Conservation (phyloP, 129 eudicot species). For the Helianthus tuberosus region DNA sequence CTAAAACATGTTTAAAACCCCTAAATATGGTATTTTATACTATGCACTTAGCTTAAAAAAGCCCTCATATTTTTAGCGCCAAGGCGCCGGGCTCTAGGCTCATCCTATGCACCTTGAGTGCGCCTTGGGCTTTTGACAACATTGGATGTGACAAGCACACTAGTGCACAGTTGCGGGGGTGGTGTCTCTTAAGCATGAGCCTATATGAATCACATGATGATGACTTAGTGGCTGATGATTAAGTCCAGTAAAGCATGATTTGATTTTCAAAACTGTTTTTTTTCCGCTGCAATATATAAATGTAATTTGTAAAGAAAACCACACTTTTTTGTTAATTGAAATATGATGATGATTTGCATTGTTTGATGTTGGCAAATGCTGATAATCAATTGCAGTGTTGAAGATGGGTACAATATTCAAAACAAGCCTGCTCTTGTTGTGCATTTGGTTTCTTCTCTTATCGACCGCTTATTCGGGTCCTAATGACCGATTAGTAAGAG, state of each 20-base stretch:
- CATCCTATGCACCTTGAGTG: too few relatives aligned
- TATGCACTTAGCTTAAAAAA: too few relatives aligned
- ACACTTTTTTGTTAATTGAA: neutral
- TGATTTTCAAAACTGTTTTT: neutral
- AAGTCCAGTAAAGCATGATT: neutral
- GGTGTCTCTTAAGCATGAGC: too few relatives aligned
- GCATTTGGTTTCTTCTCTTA: conserved; percentile 21
- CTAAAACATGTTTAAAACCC: too few relatives aligned
- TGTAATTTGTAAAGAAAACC: neutral
- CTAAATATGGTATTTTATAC: too few relatives aligned
- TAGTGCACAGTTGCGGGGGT: too few relatives aligned
- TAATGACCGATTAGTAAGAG: conserved; percentile 32
- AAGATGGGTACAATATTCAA: conserved; percentile 22
- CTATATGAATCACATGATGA: too few relatives aligned
- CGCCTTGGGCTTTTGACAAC: too few relatives aligned
- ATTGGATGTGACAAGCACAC: too few relatives aligned
- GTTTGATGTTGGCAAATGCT: neutral
- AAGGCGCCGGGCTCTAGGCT: too few relatives aligned
- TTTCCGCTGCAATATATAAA: neutral
- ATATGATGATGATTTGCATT: conserved; percentile 11
- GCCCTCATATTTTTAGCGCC: too few relatives aligned
- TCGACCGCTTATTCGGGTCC: conserved; percentile 25
- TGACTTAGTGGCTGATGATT: too few relatives aligned
- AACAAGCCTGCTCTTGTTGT: conserved; percentile 29
- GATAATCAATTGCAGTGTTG: conserved; percentile 17